A percentile compares a stretch with the other conserved stretches of the same genome.
phyloP scores from a whole-genome alignment of 371 early-diverging fungal species.

The Mortierella sp. region DNA sequence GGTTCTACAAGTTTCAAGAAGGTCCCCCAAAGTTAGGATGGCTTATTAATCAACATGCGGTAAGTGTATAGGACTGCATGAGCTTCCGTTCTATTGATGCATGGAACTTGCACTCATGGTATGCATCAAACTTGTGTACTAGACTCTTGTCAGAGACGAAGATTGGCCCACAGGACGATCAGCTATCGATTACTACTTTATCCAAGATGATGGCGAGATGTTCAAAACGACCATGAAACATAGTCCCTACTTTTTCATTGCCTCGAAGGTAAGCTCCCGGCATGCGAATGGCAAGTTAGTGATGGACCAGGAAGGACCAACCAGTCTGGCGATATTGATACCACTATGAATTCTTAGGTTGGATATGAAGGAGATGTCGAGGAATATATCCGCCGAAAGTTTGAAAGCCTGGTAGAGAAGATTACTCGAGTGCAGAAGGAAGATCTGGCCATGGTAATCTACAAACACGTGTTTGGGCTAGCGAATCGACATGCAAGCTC shows the following conservation, averaged over 20 bases:
- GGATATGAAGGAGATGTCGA: slow-evolving; percentile 80
- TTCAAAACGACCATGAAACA: slow-evolving; percentile 90
- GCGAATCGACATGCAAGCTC: too few relatives aligned
- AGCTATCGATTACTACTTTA: slow-evolving; percentile 92
- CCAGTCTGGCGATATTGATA: neutral
- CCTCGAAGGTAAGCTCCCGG: slow-evolving; percentile 69
- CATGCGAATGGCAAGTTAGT: too few relatives aligned
- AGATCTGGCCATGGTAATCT: slow-evolving; percentile 85
- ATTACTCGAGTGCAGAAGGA: slow-evolving; percentile 79
- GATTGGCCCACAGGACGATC: slow-evolving; percentile 79
- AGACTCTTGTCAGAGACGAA: slow-evolving; percentile 68
- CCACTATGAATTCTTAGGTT: slow-evolving; percentile 18
- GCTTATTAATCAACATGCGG: slow-evolving; percentile 95
- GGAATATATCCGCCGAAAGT: slow-evolving; percentile 83
- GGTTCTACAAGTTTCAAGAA: slow-evolving; percentile 82
- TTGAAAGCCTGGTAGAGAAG: slow-evolving; percentile 72
- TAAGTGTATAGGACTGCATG: too few relatives aligned
- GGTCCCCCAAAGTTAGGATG: slow-evolving; percentile 90
- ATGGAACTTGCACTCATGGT: too few relatives aligned
- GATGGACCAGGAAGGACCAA: too few relatives aligned
- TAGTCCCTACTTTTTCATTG: slow-evolving; percentile 92
- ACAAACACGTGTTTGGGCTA: too few relatives aligned
- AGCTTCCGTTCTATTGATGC: too few relatives aligned
- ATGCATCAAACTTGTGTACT: slow-evolving; percentile 1
- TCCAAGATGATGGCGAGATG: slow-evolving; percentile 87